A percentile compares a stretch with the other conserved stretches of the same genome.
Conservation (phyloP, 2,329 filamentous ascomycete species). For the Pseudogymnoascus sp. region DNA sequence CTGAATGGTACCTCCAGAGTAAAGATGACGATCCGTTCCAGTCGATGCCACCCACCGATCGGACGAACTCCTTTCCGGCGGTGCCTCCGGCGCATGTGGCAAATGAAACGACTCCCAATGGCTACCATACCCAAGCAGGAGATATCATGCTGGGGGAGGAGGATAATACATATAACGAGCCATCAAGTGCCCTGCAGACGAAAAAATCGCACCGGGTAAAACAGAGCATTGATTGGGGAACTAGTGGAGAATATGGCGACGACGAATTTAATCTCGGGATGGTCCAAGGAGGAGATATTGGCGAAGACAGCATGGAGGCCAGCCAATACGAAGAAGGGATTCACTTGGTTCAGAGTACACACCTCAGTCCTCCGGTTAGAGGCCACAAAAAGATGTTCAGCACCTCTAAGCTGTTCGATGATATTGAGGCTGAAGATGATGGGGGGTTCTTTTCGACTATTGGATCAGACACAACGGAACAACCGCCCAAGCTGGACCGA, state of each 20-base stretch:
- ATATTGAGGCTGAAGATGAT: constrained; percentile 32
- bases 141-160: constrained; percentile 34
- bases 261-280: not conserved
- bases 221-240: not conserved
- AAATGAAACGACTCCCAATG: constrained; percentile 30
- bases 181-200: not conserved
- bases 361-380: not conserved
- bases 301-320: constrained; percentile 38
- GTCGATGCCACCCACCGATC: constrained; percentile 48
- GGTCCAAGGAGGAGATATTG: constrained; percentile 17
- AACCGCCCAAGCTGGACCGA: constrained; percentile 42
- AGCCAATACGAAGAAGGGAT: constrained; percentile 57
- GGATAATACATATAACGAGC: not conserved
- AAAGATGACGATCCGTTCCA: constrained; percentile 50
- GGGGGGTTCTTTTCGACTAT: constrained; percentile 50
- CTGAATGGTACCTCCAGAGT: constrained; percentile 47
- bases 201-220: not conserved
- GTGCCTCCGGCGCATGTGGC: constrained; percentile 39
- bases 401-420: constrained; percentile 30
- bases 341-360: constrained; percentile 45
- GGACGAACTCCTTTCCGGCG: constrained; percentile 56
- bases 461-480: constrained; percentile 21
- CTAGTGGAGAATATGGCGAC: constrained; percentile 3
- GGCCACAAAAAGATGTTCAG: constrained; percentile 17
- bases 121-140: constrained; percentile 42